Evolutionary conservation across 805 yeast genomes (phyloP).

Genomic region (Hanseniaspora mollemarum): DNA sequence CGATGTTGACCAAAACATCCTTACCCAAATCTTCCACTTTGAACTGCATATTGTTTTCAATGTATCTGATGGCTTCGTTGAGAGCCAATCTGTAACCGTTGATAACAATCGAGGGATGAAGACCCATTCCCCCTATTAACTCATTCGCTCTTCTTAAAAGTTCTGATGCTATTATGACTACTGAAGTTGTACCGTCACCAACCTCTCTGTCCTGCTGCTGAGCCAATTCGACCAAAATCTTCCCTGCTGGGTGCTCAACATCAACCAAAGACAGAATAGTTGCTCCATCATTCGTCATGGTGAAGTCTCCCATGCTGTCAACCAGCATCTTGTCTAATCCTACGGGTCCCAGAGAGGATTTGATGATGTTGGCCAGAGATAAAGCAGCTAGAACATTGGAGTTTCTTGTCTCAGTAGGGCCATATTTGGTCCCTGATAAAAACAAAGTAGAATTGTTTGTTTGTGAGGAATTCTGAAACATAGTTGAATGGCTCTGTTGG

Average conservation of each 20-base stretch:
- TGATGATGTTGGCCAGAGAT: conserved; percentile 67
- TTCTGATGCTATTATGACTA: conserved; percentile 91
- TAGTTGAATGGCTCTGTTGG: conserved; percentile 19
- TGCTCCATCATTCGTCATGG: conserved; percentile 98
- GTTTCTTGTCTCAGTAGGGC: conserved; percentile 92
- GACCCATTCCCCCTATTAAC: conserved; percentile 68
- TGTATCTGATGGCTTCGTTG: conserved; percentile 78
- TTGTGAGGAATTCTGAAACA: conserved; percentile 40
- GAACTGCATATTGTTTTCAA: conserved; percentile 71
- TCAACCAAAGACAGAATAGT: conserved; percentile 82
- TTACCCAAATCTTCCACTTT: conserved; percentile 71
- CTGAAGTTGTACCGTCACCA: conserved; percentile 97
- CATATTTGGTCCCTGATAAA: conserved; percentile 87
- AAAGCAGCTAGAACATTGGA: conserved; percentile 92
- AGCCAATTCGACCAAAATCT: conserved; percentile 89
- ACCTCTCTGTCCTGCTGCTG: conserved; percentile 98
- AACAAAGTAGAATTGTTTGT: conserved; percentile 58
- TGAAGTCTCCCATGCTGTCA: conserved; percentile 97
- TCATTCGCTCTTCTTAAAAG: conserved; percentile 85
- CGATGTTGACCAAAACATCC: conserved; percentile 77
- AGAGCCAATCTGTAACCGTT: conserved; percentile 92
- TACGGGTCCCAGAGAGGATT: conserved; percentile 93
- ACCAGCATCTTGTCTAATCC: conserved; percentile 97
- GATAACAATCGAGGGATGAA: conserved; percentile 96
- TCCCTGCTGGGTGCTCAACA: conserved; percentile 98